Evolutionary conservation across 2,329 filamentous ascomycete genomes (phyloP).

Genomic region (Lachnellula suecica): DNA sequence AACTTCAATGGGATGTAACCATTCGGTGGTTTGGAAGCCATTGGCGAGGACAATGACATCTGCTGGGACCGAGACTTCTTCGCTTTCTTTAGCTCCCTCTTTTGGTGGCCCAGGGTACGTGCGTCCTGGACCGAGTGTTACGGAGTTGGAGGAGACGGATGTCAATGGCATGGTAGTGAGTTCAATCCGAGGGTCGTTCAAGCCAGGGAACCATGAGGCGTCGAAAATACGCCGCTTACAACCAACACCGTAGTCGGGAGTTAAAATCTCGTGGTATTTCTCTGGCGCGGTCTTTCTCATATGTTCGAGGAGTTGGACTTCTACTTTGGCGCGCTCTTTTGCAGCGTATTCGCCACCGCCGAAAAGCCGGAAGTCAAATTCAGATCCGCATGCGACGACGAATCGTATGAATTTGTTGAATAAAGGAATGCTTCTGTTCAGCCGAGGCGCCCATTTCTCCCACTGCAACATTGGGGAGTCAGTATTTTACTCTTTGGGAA

Average conservation of each 20-base stretch:
- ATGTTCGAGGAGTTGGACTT: conserved; percentile 40
- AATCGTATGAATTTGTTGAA: conserved; percentile 42
- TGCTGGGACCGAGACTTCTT: conserved; percentile 45
- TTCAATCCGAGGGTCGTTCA: conserved; percentile 49
- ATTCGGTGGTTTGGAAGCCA: conserved; percentile 54
- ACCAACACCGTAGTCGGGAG: conserved; percentile 54
- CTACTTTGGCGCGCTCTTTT: conserved; percentile 40
- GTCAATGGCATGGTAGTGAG: conserved; percentile 52
- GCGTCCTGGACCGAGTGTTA: conserved; percentile 50
- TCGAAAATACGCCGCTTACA: conserved; percentile 59
- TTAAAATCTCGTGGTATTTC: conserved; percentile 58
- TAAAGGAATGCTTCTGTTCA: conserved; percentile 48
- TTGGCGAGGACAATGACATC: conserved; percentile 59
- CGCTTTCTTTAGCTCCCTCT: conserved; percentile 20
- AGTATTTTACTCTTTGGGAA: too few species aligned
- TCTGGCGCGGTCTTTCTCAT: conserved; percentile 49
- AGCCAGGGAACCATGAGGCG: conserved; percentile 46
- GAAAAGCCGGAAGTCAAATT: conserved; percentile 48
- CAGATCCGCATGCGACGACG: conserved; percentile 39
- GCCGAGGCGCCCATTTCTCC: conserved; percentile 43
- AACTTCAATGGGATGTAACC: conserved; percentile 53
- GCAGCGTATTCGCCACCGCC: conserved; percentile 38
- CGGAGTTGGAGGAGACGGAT: conserved; percentile 44
- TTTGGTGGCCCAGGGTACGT: conserved; percentile 39
- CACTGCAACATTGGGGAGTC: too few species aligned